A percentile compares a stretch with the other conserved stretches of the same genome.
These are phyloP conservation scores for Vaccinium darrowii DNA, from an alignment of 148 eudicot species.

Conservation along the genomic window DNA sequence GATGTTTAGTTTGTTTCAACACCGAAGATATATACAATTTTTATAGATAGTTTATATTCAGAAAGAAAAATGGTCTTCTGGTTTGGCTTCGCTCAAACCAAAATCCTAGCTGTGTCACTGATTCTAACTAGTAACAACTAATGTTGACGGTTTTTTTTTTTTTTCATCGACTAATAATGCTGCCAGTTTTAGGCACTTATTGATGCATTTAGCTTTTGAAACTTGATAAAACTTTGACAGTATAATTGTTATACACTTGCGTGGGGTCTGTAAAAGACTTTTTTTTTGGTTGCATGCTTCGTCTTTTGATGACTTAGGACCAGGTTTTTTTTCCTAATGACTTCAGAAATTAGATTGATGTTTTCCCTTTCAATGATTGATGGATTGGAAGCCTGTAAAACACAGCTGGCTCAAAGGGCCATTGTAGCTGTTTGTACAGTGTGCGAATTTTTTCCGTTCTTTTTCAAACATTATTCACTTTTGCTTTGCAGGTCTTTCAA, in stretches of 20 bases:
- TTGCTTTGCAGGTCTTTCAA: slow-evolving; percentile 66
- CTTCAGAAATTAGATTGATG: background rate
- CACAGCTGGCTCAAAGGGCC: background rate
- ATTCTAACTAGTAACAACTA: no score
- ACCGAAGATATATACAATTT: no score
- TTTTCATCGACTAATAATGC: background rate
- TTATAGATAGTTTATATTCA: no score
- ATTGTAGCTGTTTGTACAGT: background rate
- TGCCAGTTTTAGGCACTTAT: background rate
- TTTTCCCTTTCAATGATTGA: background rate
- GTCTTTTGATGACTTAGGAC: background rate
- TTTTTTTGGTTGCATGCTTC: background rate
- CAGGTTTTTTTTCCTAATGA: no score
- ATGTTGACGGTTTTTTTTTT: no score
- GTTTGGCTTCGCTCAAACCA: no score
- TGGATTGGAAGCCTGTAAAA: background rate
- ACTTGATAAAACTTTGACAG: background rate
- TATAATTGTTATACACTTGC: background rate
- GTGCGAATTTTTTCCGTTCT: background rate
- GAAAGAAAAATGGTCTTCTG: no score
- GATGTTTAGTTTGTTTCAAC: no score
- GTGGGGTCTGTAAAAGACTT: background rate
- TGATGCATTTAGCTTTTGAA: background rate
- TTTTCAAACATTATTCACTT: background rate
- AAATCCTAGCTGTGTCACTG: no score